Evolutionary conservation across 306 rosid species (phyloP), one percentile per base, ranked within the genome.

Genomic region (Ammopiptanthus mongolicus): DNA sequence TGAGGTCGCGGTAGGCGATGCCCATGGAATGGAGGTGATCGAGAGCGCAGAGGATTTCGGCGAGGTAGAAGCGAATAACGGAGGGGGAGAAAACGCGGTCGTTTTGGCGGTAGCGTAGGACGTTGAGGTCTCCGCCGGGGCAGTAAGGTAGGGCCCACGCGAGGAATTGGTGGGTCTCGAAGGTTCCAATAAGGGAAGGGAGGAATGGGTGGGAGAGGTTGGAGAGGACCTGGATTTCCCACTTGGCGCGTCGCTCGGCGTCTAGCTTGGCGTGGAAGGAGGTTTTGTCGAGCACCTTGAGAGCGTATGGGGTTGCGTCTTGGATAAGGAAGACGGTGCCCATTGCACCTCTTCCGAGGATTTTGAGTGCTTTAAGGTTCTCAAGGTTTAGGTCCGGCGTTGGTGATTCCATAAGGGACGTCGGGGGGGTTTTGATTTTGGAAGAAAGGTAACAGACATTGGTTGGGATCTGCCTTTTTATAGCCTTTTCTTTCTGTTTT

Each of bases 331-430:
- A 89, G 46, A 96, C 99, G 3, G 98, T 96, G 8, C 99, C 99
- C 99, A 92, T 90, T 70, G 96, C 99, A 5, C 99, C 99, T 36
- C 88, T 86, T 0, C 99, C 99, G 0, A 96, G 88, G 37, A 96
- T 80, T 63, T 89, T 86, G 29, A 96, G 63, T 9, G 92, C 81
- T 69, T 12, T 86, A 71, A 92, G 93, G 48, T 77, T 88, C 56
- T 86, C 85, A 7, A 92, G 71, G 59, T 81, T 46, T 21, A 92
- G 88, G 79, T 85, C 85, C 85, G 84, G 84, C 29, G 82, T 52
- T 0, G 88, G 17, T 12, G 86, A 74, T 33, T 87, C 97, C 89
- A 90, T 90, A n/a, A n/a, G 17, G 64, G 17, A 23, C 6, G 22
- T n/a, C n/a, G 44, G 56, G 15, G 6, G 22, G 37, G 8, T 50